A percentile compares a stretch with the other conserved stretches of the same genome.
These are phyloP conservation scores for Lantana camara DNA, from an alignment of 257 asterid genomes.

Conservation along the genomic window DNA sequence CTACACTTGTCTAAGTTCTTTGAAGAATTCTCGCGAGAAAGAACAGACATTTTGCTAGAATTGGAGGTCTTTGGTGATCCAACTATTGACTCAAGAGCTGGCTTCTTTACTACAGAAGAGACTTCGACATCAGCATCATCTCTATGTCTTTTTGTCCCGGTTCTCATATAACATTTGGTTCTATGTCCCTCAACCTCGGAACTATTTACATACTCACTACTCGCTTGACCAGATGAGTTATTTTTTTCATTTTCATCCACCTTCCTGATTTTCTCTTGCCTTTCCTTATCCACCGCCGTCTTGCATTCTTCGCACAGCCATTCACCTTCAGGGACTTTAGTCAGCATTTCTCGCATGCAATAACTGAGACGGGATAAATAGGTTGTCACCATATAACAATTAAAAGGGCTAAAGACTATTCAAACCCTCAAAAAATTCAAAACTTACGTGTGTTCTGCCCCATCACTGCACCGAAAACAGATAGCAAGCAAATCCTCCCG, in stretches of 20 bases:
- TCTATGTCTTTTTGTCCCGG: slow-evolving; percentile 57
- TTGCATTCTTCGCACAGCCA: slow-evolving; percentile 98
- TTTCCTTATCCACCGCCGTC: slow-evolving; percentile 39
- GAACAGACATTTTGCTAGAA: slow-evolving; percentile 45
- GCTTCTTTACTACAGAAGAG: slow-evolving; percentile 64
- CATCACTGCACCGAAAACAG: slow-evolving; percentile 86
- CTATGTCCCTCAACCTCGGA: slow-evolving; percentile 48
- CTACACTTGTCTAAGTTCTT: slow-evolving; percentile 61
- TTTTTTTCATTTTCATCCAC: slow-evolving; percentile 52
- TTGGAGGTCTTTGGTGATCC: slow-evolving; percentile 50
- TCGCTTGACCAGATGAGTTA: slow-evolving; percentile 54
- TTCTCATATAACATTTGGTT: slow-evolving; percentile 45
- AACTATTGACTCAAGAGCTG: slow-evolving; percentile 49
- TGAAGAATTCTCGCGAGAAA: slow-evolving; percentile 63
- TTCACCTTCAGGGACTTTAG: slow-evolving; percentile 74
- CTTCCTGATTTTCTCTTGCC: slow-evolving; percentile 47
- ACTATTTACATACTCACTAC: slow-evolving; percentile 42
- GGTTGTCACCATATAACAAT: slow-evolving; percentile 10
- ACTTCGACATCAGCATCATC: slow-evolving; percentile 77
- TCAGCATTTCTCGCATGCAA: slow-evolving; percentile 81
- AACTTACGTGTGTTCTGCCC: slow-evolving; percentile 96
- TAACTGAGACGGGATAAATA: slow-evolving; percentile 55
- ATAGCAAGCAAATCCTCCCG: slow-evolving; percentile 88
- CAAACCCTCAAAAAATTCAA: slow-evolving; percentile 3
- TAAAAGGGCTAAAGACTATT: background rate